Conservation (phyloP, 2,329 filamentous ascomycete species). For the Delphinella strobiligena region DNA sequence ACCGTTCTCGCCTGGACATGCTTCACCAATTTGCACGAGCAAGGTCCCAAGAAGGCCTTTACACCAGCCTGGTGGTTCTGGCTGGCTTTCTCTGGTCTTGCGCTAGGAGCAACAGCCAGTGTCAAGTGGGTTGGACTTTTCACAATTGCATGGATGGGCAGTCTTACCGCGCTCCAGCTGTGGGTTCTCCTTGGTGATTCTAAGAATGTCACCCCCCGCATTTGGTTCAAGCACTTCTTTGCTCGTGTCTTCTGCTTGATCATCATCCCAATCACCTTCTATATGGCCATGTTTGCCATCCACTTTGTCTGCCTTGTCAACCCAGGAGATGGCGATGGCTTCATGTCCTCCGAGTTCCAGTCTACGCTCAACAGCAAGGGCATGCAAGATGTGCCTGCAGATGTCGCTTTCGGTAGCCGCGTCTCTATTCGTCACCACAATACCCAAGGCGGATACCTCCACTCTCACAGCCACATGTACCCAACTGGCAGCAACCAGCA, state of each 20-base stretch:
- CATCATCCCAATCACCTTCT: constrained; percentile 77
- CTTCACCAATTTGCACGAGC: constrained; percentile 94
- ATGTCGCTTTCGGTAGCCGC: constrained; percentile 80
- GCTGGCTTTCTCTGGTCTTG: constrained; percentile 75
- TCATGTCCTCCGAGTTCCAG: constrained; percentile 99
- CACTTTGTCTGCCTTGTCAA: constrained; percentile 91
- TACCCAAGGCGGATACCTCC: constrained; percentile 93
- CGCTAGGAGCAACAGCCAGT: constrained; percentile 79
- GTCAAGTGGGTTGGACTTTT: constrained; percentile 99
- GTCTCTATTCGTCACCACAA: constrained; percentile 86
- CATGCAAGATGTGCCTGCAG: constrained; percentile 89
- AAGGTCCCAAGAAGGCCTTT: constrained; percentile 81
- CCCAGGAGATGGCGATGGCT: constrained; percentile 92
- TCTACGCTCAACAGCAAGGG: constrained; percentile 91
- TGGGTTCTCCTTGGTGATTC: constrained; percentile 90
- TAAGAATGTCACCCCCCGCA: constrained; percentile 75
- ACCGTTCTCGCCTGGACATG: constrained; percentile 82
- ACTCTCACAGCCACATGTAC: constrained; percentile 97
- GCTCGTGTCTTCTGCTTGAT: constrained; percentile 86
- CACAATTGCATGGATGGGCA: constrained; percentile 95
- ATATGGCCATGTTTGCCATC: constrained; percentile 93
- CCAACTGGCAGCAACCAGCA: constrained; percentile 96
- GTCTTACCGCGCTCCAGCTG: constrained; percentile 78
- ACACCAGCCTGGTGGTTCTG: constrained; percentile 95
- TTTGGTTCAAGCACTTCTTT: constrained; percentile 90